phyloP scores from a whole-genome alignment of 805 yeast genomes.

The Saturnispora sekii region DNA sequence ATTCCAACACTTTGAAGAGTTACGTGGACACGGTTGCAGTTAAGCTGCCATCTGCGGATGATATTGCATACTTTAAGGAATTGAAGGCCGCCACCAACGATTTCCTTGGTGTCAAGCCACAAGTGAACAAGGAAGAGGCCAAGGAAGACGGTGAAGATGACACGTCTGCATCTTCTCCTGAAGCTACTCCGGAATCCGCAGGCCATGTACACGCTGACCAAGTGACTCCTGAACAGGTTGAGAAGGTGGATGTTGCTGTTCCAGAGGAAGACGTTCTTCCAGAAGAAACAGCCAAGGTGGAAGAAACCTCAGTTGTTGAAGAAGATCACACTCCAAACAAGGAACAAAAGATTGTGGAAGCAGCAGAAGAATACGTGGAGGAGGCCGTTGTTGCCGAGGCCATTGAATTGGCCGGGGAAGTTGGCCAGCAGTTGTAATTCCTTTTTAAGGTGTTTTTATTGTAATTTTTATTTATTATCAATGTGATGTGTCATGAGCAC shows the following conservation, averaged over 20 bases:
- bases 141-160: background rate
- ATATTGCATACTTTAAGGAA: background rate
- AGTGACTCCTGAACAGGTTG: constrained; percentile 4
- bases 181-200: background rate
- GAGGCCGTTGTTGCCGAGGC: constrained; percentile 4
- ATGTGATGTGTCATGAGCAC: constrained; percentile 1
- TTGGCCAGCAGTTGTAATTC: constrained; percentile 9
- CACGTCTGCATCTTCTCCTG: constrained; percentile 4
- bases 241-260: background rate
- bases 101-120: constrained; percentile 7
- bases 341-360: constrained; percentile 8
- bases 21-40: constrained; percentile 3
- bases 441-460: background rate
- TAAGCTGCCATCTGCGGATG: constrained; percentile 6
- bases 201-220: background rate
- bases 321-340: background rate
- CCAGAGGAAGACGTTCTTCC: constrained; percentile 8
- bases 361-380: constrained; percentile 7
- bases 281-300: constrained; percentile 2
- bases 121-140: background rate
- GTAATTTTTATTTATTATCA: background rate
- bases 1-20: constrained; percentile 10
- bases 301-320: background rate
- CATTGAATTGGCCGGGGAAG: constrained; percentile 8
- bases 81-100: constrained; percentile 6